Base-by-base conservation (phyloP, 2,329 filamentous ascomycete species). In the Juglanconis oblonga region DNA sequence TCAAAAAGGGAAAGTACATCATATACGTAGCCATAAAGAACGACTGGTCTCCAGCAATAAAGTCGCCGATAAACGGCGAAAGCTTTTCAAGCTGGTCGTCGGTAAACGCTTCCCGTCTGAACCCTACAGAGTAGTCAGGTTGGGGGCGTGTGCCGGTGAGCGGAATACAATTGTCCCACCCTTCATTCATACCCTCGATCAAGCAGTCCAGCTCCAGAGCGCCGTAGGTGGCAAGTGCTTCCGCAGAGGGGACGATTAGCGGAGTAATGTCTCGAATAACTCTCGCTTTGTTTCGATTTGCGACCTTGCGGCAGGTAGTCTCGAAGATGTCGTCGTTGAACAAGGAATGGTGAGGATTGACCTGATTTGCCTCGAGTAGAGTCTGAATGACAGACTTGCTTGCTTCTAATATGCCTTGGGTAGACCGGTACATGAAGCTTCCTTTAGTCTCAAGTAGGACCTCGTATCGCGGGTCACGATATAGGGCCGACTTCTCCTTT, bases 1-100 rank as follows among this genome's bases (percentile, higher is more conserved):
- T 74, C 0, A 83, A 68, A 63, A 81, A 83, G 3, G 78, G 78
- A 62, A 83, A 81, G 68, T 76, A 78, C 70, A 81, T 80, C 4
- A 74, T 67, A 54, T 72, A 76, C 10, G 76, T 82, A 7, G 66
- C 74, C 70, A 78, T 77, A 56, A 81, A 79, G 62, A 68, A 73
- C 24, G 73, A 81, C 54, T 66, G 66, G 57, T 24, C 24, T 24
- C 24, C 24, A 24, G 24, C 24, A 24, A 24, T 24, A 24, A 24
- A 24, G 24, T 24, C 66, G 56, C 73, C 70, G 55, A 78, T 65
- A 49, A 75, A 76, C 7, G 74, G 73, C 6, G 67, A 62, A 5
- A 82, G 66, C 68, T 75, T 80, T 11, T 66, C 45, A 4, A 78
- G 71, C 65, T 81, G 77, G 9, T 75, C 69, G 0, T 74, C 56